phyloP scores from a whole-genome alignment of 768 basidiomycete species.

The Pilatotrama ljubarskyi region DNA sequence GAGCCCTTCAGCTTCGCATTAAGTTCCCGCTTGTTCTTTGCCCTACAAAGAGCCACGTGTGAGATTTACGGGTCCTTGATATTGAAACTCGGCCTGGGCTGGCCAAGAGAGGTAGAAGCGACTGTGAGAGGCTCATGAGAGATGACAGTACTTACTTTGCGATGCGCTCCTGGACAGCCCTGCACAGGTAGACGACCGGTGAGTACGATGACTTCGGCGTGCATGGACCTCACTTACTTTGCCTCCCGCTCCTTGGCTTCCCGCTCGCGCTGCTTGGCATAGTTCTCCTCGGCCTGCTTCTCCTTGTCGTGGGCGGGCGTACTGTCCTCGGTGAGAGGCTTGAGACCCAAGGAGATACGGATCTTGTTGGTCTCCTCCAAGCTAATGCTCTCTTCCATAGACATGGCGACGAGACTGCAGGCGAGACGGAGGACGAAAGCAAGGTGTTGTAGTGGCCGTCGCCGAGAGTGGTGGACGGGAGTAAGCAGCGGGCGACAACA shows the following conservation, averaged over 20 bases:
- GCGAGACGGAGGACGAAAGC: not conserved
- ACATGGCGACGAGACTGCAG: conserved; percentile 21
- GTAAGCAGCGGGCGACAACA: conserved; percentile 5
- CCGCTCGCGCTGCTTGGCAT: conserved; percentile 64
- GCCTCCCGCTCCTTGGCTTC: conserved; percentile 71
- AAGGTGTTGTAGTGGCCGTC: not conserved
- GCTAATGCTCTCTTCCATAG: conserved; percentile 86
- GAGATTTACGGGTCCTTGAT: conserved; percentile 38
- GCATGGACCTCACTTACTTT: conserved; percentile 52
- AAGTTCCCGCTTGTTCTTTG: conserved; percentile 92
- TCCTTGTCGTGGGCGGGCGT: conserved; percentile 73
- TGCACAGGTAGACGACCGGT: conserved; percentile 30
- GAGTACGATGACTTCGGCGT: conserved; percentile 22
- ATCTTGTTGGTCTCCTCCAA: conserved; percentile 96
- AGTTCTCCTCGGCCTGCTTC: conserved; percentile 87
- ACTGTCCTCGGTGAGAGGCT: conserved; percentile 85
- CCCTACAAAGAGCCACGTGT: conserved; percentile 50
- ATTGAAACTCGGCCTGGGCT: conserved; percentile 40
- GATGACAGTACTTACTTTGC: conserved; percentile 77
- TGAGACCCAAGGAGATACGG: conserved; percentile 90
- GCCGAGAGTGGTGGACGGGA: conserved; percentile 4
- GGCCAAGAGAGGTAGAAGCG: conserved; percentile 34
- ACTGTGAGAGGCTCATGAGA: conserved; percentile 10
- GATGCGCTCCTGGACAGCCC: conserved; percentile 73
- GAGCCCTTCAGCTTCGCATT: conserved; percentile 88